Evolutionary conservation across 1,284 basidiomycete genomes (phyloP).

Genomic region (Microbotryomycetes sp.): DNA sequence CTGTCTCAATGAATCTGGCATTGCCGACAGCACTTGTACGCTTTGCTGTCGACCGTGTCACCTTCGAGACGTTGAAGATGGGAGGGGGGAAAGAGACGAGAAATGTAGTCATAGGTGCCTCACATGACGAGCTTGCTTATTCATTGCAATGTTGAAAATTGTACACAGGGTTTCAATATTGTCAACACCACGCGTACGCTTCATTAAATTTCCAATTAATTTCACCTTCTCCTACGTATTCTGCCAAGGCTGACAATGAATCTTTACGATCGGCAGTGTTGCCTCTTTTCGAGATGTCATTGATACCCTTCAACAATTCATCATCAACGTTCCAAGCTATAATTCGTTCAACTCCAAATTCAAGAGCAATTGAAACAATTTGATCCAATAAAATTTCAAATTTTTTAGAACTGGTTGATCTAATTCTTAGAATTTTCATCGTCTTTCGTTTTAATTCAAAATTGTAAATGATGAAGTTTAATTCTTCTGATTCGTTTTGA

Average conservation of each 20-base stretch:
- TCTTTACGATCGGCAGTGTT: not conserved
- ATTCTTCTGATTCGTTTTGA: too few relatives aligned
- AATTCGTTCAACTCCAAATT: slow-evolving; percentile 46
- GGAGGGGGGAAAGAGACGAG: too few relatives aligned
- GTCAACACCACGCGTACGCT: not conserved
- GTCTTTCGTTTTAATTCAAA: slow-evolving; percentile 31
- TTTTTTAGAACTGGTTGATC: slow-evolving; percentile 38
- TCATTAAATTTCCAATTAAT: not conserved
- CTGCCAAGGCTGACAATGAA: not conserved
- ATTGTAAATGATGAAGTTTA: not conserved
- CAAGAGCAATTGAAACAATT: slow-evolving; percentile 45
- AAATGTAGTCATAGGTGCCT: too few relatives aligned
- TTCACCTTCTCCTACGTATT: not conserved
- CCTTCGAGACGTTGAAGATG: too few relatives aligned
- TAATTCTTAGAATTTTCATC: slow-evolving; percentile 49
- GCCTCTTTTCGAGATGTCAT: not conserved
- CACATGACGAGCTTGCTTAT: not conserved
- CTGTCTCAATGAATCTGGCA: too few relatives aligned
- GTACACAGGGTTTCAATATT: not conserved
- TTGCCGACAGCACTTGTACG: too few relatives aligned
- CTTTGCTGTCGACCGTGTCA: too few relatives aligned
- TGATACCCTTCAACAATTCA: slow-evolving; percentile 39
- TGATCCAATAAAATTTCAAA: slow-evolving; percentile 47
- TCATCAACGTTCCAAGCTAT: slow-evolving; percentile 54
- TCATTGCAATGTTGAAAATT: not conserved